Conservation (phyloP, 2,329 filamentous ascomycete genomes). For the Macrophomina pseudophaseolina region DNA sequence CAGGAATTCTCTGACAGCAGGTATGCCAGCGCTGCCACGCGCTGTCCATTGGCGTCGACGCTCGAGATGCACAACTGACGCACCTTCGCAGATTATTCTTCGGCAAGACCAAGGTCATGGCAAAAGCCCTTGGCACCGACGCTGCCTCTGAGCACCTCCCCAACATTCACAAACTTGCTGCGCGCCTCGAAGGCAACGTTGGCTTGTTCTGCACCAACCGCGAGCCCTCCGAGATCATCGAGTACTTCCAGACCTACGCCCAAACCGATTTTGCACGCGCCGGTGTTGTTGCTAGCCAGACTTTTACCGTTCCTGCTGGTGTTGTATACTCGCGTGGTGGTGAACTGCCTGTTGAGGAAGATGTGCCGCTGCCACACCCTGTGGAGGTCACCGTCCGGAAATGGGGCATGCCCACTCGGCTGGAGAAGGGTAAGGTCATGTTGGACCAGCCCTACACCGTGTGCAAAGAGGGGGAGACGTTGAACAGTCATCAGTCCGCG, state of each 20-base stretch:
- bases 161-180: conserved; percentile 72
- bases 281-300: conserved; percentile 74
- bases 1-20: conserved; percentile 82
- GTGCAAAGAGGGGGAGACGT: conserved; percentile 80
- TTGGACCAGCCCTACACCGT: conserved; percentile 75
- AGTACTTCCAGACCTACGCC: conserved; percentile 74
- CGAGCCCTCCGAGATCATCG: conserved; percentile 66
- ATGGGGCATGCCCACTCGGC: conserved; percentile 84
- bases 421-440: conserved; percentile 87
- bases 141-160: conserved; percentile 80
- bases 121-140: conserved; percentile 83
- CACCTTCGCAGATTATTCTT: conserved; percentile 71
- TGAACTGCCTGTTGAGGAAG: conserved; percentile 77
- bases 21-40: conserved; percentile 55
- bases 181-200: conserved; percentile 78
- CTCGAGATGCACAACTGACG: conserved; percentile 9
- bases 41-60: background rate
- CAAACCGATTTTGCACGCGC: conserved; percentile 91
- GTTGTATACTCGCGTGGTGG: conserved; percentile 78
- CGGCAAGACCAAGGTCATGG: conserved; percentile 99
- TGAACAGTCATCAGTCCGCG: conserved; percentile 92
- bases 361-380: conserved; percentile 84
- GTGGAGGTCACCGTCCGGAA: conserved; percentile 89
- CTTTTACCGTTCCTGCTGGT: conserved; percentile 83
- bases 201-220: conserved; percentile 91